These are phyloP conservation scores for Melampsora americana DNA, from an alignment of 1,284 basidiomycete genomes.

Conservation along the genomic window DNA sequence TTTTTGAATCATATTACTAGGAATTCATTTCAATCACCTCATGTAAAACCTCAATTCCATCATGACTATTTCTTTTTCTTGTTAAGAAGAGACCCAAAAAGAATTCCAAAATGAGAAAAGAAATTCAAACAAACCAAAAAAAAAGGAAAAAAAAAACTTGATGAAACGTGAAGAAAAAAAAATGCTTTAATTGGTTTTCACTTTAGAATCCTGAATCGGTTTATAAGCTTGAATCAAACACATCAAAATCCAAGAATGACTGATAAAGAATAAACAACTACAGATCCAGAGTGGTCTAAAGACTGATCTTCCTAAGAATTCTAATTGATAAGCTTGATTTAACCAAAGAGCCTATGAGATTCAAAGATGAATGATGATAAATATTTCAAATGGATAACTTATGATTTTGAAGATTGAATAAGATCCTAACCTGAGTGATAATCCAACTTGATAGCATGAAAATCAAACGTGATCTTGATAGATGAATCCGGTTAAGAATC, in stretches of 20 bases:
- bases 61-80: too few species aligned
- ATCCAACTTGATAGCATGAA: conserved; percentile 67
- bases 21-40: too few species aligned
- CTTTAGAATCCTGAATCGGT: not conserved
- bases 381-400: not conserved
- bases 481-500: conserved; percentile 62
- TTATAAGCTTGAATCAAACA: conserved; percentile 15
- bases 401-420: not conserved
- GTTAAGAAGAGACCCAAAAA: too few species aligned
- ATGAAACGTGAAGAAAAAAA: too few species aligned
- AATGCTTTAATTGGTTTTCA: not conserved
- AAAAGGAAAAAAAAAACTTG: not conserved
- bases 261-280: conserved; percentile 69
- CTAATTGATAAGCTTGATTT: conserved; percentile 76
- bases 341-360: conserved; percentile 70
- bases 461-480: conserved; percentile 60
- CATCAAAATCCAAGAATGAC: conserved; percentile 57
- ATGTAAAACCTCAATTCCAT: too few species aligned
- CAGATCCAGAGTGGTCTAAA: conserved; percentile 73
- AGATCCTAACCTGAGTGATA: conserved; percentile 60
- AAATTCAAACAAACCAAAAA: too few species aligned
- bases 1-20: too few species aligned
- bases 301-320: conserved; percentile 73
- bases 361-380: not conserved
- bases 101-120: too few species aligned